Percentiles rank a stretch among this genome's conserved stretches.
phyloP scores from a whole-genome alignment of 768 basidiomycete species.

The Serendipita sp. region DNA sequence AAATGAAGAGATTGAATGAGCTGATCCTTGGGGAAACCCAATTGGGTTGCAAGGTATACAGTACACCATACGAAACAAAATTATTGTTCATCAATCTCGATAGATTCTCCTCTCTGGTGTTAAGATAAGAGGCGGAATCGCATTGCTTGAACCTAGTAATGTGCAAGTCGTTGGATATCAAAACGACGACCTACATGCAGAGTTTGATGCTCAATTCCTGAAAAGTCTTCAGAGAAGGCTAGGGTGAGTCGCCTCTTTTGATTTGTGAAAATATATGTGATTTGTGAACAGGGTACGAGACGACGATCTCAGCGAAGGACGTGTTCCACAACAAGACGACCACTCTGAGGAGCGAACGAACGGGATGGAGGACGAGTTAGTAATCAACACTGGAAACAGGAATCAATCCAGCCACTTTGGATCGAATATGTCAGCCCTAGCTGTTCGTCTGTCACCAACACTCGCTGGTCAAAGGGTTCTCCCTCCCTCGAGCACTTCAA shows the following conservation, averaged over 20 bases:
- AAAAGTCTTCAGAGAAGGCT: slow-evolving; percentile 43
- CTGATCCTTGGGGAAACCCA: slow-evolving; percentile 59
- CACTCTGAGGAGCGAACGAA: not conserved
- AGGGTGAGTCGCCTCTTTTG: slow-evolving; percentile 31
- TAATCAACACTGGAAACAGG: not conserved
- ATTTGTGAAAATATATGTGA: not conserved
- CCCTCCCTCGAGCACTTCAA: not conserved
- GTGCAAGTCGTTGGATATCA: slow-evolving; percentile 43
- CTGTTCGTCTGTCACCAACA: slow-evolving; percentile 13
- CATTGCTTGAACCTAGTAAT: slow-evolving; percentile 58
- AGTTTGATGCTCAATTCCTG: slow-evolving; percentile 44
- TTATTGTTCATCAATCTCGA: slow-evolving; percentile 1
- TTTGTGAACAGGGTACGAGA: not conserved
- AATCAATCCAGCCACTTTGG: not conserved
- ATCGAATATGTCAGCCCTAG: not conserved
- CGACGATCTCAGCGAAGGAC: not conserved
- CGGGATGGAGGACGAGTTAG: not conserved
- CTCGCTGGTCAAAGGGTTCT: slow-evolving; percentile 19
- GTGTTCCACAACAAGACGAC: not conserved
- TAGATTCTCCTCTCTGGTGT: slow-evolving; percentile 61
- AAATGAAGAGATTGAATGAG: slow-evolving; percentile 49
- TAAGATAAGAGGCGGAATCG: slow-evolving; percentile 49
- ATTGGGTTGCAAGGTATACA: slow-evolving; percentile 63
- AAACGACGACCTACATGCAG: slow-evolving; percentile 46
- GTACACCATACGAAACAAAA: not conserved